Percentiles rank a stretch among this genome's conserved stretches.
These are phyloP conservation scores for Ophiocordyceps camponoti-saundersi DNA, from an alignment of 2,329 filamentous ascomycete genomes.

Conservation along the genomic window DNA sequence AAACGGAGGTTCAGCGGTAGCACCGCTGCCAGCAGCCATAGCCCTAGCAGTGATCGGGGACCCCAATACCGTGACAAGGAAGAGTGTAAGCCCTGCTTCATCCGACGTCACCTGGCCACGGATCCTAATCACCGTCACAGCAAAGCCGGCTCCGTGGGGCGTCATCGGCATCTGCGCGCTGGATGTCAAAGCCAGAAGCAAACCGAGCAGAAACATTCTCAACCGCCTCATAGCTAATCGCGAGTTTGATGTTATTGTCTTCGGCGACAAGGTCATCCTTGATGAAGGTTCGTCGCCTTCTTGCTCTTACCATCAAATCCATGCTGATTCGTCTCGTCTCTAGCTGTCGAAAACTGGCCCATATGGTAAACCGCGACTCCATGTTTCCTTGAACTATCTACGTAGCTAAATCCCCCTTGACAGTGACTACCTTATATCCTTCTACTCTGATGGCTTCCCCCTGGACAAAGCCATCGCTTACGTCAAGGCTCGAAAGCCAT, in stretches of 20 bases:
- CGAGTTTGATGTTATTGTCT: constrained; percentile 93
- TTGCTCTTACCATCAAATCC: background rate
- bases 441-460: constrained; percentile 95
- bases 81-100: constrained; percentile 21
- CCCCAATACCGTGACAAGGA: constrained; percentile 38
- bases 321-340: background rate
- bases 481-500: constrained; percentile 80
- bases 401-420: background rate
- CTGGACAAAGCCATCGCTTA: constrained; percentile 95
- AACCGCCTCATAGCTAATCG: constrained; percentile 79
- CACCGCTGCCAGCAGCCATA: constrained; percentile 66
- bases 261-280: constrained; percentile 96
- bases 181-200: constrained; percentile 88
- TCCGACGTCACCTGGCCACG: background rate
- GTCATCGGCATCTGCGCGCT: constrained; percentile 88
- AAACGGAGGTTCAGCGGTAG: constrained; percentile 69
- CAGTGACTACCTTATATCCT: constrained; percentile 86
- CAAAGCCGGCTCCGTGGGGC: constrained; percentile 42
- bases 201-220: constrained; percentile 89
- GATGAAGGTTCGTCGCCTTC: constrained; percentile 49
- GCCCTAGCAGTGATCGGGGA: constrained; percentile 54
- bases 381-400: background rate
- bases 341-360: constrained; percentile 86
- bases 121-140: constrained; percentile 15
- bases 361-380: constrained; percentile 42